A percentile compares a stretch with the other conserved stretches of the same genome.
Conservation (phyloP, 495 filamentous ascomycete genomes). For the Delitschia confertaspora region DNA sequence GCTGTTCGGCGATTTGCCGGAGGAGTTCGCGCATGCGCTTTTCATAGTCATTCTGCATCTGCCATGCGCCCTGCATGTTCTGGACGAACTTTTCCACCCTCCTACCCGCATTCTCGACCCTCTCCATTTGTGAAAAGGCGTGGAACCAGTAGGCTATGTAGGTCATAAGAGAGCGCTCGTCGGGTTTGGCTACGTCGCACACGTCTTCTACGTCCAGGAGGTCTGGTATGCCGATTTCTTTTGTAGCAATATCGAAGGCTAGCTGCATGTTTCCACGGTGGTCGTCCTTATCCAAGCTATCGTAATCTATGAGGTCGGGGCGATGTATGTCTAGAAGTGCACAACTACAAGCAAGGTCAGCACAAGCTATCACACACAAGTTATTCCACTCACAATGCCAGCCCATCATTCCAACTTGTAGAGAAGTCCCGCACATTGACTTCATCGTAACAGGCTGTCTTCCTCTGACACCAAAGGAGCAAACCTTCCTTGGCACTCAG, state of each 20-base stretch:
- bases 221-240: slow-evolving; percentile 95
- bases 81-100: slow-evolving; percentile 97
- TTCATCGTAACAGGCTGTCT: slow-evolving; percentile 96
- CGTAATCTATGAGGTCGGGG: slow-evolving; percentile 93
- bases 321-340: slow-evolving; percentile 94
- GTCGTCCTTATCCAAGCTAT: slow-evolving; percentile 84
- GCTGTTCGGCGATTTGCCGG: slow-evolving; percentile 61
- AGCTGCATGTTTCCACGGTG: slow-evolving; percentile 96
- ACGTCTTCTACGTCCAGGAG: slow-evolving; percentile 96
- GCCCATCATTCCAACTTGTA: slow-evolving; percentile 88
- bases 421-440: slow-evolving; percentile 93
- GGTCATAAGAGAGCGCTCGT: slow-evolving; percentile 95
- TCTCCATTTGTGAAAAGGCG: slow-evolving; percentile 95
- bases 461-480: slow-evolving; percentile 93
- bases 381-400: slow-evolving; percentile 58
- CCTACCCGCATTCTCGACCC: slow-evolving; percentile 92
- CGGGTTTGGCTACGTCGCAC: slow-evolving; percentile 88
- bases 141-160: slow-evolving; percentile 99
- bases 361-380: not conserved
- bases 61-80: slow-evolving; percentile 99
- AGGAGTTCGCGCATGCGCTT: slow-evolving; percentile 74
- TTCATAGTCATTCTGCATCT: slow-evolving; percentile 96
- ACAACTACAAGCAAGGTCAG: slow-evolving; percentile 44
- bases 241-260: slow-evolving; percentile 88
- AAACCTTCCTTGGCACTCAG: slow-evolving; percentile 96